Conservation (phyloP, 2,329 filamentous ascomycete genomes). For the Cladosporium sp. region DNA sequence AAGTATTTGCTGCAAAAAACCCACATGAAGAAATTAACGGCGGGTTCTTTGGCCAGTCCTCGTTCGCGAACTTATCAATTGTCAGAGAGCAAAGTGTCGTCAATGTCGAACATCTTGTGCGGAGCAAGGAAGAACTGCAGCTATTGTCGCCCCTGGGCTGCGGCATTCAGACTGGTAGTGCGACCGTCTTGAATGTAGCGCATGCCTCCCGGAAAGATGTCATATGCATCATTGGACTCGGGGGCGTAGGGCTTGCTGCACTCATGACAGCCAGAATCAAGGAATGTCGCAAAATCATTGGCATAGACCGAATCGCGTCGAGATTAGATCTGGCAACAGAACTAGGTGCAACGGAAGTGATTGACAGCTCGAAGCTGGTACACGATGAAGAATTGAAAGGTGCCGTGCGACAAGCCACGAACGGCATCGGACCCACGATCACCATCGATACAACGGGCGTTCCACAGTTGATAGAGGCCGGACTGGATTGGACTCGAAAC, state of each 20-base stretch:
- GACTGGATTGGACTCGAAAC: conserved; percentile 37
- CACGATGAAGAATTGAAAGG: conserved; percentile 28
- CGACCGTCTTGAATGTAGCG: conserved; percentile 35
- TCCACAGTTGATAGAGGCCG: conserved; percentile 37
- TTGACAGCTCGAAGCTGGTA: conserved; percentile 30
- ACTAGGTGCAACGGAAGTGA: conserved; percentile 35
- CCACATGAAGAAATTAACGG: conserved; percentile 25
- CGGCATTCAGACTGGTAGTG: conserved; percentile 41
- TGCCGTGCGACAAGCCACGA: conserved; percentile 31
- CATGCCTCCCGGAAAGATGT: conserved; percentile 32
- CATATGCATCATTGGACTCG: conserved; percentile 39
- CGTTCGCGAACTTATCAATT: conserved; percentile 36
- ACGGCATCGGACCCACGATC: conserved; percentile 37
- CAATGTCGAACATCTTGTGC: conserved; percentile 36
- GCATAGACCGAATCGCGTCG: conserved; percentile 33
- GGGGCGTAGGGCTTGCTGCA: conserved; percentile 42
- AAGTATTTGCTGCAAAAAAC: too few species aligned
- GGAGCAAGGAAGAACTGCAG: conserved; percentile 35
- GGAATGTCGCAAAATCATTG: conserved; percentile 35
- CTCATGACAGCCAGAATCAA: conserved; percentile 44
- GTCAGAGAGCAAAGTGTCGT: conserved; percentile 36
- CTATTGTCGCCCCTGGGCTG: conserved; percentile 42
- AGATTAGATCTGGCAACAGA: conserved; percentile 35
- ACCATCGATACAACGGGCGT: conserved; percentile 47
- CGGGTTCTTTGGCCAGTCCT: conserved; percentile 45